Evolutionary conservation across 2,329 filamentous ascomycete genomes (phyloP), one percentile per base, ranked within the genome.

Genomic region (Botryosphaeria dothidea): DNA sequence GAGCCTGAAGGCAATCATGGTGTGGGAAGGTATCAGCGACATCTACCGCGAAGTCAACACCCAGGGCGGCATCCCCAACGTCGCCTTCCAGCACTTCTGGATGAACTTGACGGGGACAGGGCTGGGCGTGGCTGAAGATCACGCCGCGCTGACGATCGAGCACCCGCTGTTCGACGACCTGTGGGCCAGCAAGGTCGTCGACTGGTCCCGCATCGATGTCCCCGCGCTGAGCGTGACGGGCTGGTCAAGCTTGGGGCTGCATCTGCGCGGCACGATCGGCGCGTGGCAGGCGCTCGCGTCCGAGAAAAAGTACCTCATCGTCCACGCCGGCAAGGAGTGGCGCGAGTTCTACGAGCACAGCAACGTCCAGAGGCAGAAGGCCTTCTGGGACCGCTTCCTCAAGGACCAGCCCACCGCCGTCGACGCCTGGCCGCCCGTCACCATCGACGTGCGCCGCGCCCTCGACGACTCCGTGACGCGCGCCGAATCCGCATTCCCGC

Each of bases 21-120:
- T 73, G 52, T 81, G 80, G 80, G 82, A 84, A 68, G 82, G 79
- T 11, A 77, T 72, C 45, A 75, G 75, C 0, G 82, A 84, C 66
- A 67, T 83, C 4, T 84, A 81, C 66, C 77, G 81, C 2, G 81
- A 84, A 67, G 76, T 80, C 25, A 79, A 82, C 67, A 74, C 73
- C 38, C 76, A 81, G 5, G 81, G 82, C 64, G 74, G 71, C 29
- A 78, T 78, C 72, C 77, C 72, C 58, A 78, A 77, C 62, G 81
- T 81, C 62, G 78, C 80, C 58, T 71, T 80, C 13, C 80, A 80
- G 58, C 73, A 75, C 9, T 73, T 76, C 15, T 71, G 73, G 58
- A 78, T 79, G 49, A 69, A 80, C n/a, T 74, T 75, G 29, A 67
- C 62, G 4, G 46, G 46, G 13, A 49, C 15, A 8, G 46, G 46